These are phyloP conservation scores for Cercospora sesami DNA, from an alignment of 2,329 filamentous ascomycete species.

Conservation along the genomic window DNA sequence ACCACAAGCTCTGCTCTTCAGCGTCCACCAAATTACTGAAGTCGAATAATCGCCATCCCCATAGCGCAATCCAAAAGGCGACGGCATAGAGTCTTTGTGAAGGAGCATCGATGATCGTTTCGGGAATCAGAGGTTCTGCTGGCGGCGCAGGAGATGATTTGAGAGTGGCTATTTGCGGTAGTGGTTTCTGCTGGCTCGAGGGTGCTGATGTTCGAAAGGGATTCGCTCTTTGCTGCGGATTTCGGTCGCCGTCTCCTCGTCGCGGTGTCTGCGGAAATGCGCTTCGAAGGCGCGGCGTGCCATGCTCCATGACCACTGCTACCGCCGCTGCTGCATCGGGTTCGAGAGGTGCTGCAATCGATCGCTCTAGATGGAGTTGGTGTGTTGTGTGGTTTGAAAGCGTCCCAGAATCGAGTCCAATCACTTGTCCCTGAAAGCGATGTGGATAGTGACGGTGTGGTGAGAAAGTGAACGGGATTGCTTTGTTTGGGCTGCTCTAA, in stretches of 20 bases:
- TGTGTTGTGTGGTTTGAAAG: background rate
- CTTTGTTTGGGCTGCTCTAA: constrained; percentile 4
- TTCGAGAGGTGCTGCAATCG: background rate
- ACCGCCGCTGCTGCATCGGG: constrained; percentile 1
- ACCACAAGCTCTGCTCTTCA: constrained; percentile 80
- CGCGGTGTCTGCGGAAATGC: constrained; percentile 70
- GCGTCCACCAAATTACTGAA: constrained; percentile 76
- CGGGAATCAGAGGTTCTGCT: constrained; percentile 70
- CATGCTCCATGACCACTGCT: constrained; percentile 30
- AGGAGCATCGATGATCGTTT: constrained; percentile 80
- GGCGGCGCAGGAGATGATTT: constrained; percentile 23
- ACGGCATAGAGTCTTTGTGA: constrained; percentile 86
- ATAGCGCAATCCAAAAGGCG: constrained; percentile 72
- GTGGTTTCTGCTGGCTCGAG: constrained; percentile 35
- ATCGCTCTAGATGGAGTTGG: background rate
- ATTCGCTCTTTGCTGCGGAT: constrained; percentile 14
- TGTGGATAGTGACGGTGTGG: background rate
- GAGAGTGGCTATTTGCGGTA: constrained; percentile 29
- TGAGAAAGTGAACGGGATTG: background rate
- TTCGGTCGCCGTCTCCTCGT: constrained; percentile 10
- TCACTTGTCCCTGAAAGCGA: background rate
- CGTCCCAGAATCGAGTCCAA: background rate
- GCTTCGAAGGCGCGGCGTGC: constrained; percentile 78
- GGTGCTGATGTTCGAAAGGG: constrained; percentile 22
- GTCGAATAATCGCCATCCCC: constrained; percentile 85